Conservation (phyloP, 345 rosid genomes). For the Conringia planisiliqua region DNA sequence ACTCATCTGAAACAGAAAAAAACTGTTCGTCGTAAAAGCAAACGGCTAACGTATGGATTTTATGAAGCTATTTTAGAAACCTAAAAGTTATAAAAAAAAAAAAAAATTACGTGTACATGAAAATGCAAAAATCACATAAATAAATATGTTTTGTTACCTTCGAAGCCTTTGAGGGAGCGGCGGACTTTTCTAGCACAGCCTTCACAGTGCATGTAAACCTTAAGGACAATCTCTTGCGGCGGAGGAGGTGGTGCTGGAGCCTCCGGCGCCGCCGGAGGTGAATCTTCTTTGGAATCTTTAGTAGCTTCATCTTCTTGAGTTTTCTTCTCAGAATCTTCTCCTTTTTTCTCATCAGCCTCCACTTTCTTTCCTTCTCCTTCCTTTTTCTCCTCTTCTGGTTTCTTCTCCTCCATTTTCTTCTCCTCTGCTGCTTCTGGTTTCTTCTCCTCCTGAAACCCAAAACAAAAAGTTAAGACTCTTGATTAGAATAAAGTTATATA, state of each 20-base stretch:
- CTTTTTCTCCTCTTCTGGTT: conserved; percentile 47
- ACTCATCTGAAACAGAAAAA: not conserved
- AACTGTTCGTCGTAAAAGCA: not conserved
- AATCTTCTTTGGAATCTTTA: conserved; percentile 32
- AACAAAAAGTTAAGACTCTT: not conserved
- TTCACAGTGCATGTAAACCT: conserved; percentile 98
- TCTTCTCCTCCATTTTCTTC: conserved; percentile 61
- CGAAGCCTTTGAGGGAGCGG: conserved; percentile 73
- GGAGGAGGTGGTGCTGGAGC: conserved; percentile 59
- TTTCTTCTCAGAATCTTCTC: conserved; percentile 37
- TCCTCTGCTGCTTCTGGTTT: conserved; percentile 33
- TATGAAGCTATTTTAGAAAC: not conserved
- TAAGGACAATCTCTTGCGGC: conserved; percentile 67
- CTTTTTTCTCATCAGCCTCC: conserved; percentile 41
- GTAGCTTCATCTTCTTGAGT: conserved; percentile 41
- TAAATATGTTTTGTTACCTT: conserved; percentile 39
- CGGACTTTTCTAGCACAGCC: conserved; percentile 97
- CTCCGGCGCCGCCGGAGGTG: conserved; percentile 24
- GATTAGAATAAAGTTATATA: not conserved
- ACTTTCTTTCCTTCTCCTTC: conserved; percentile 37
- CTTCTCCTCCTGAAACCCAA: conserved; percentile 29
- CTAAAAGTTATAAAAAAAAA: not conserved
- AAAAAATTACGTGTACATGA: not conserved
- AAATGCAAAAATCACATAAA: not conserved
- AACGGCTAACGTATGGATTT: not conserved